Evolutionary conservation across 352 stramenopile species (phyloP).

Genomic region (Hyaloperonospora arabidopsidis): DNA sequence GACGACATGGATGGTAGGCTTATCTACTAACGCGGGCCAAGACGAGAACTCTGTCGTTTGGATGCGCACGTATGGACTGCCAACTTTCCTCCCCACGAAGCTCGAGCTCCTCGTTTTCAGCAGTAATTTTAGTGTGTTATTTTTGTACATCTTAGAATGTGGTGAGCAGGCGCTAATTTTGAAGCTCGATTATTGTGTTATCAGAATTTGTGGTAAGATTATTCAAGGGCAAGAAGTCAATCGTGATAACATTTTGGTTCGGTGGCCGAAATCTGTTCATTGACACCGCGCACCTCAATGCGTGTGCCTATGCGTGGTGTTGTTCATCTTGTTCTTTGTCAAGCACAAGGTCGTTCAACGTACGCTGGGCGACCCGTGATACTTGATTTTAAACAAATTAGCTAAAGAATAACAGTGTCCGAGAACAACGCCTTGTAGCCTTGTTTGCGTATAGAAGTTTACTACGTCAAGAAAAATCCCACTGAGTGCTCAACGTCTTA

Average conservation of each 20-base stretch:
- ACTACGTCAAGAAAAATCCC: too few species aligned
- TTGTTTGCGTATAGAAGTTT: too few species aligned
- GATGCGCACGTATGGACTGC: conserved; percentile 96
- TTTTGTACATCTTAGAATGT: conserved; percentile 3
- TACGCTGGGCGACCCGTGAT: conserved; percentile 91
- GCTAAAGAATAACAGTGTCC: too few species aligned
- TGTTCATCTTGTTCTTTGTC: conserved; percentile 92
- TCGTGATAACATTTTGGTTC: conserved; percentile 98
- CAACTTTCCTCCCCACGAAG: conserved; percentile 93
- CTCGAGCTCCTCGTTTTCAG: conserved; percentile 90
- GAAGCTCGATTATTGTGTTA: conserved; percentile 6
- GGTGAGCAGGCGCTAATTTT: background rate
- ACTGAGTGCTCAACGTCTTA: too few species aligned
- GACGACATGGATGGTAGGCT: conserved; percentile 68
- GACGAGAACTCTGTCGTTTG: conserved; percentile 99
- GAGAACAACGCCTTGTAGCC: too few species aligned
- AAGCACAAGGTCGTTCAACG: conserved; percentile 93
- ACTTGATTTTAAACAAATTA: conserved; percentile 96
- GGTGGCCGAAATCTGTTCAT: conserved; percentile 95
- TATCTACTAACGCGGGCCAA: conserved; percentile 81
- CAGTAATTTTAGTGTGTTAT: conserved; percentile 47
- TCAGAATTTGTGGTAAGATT: conserved; percentile 93
- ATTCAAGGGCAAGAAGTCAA: conserved; percentile 93
- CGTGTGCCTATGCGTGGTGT: conserved; percentile 91
- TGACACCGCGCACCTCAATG: conserved; percentile 92